phyloP scores from a whole-genome alignment of 129 eudicot genomes.

The Saussurea involucrata region DNA sequence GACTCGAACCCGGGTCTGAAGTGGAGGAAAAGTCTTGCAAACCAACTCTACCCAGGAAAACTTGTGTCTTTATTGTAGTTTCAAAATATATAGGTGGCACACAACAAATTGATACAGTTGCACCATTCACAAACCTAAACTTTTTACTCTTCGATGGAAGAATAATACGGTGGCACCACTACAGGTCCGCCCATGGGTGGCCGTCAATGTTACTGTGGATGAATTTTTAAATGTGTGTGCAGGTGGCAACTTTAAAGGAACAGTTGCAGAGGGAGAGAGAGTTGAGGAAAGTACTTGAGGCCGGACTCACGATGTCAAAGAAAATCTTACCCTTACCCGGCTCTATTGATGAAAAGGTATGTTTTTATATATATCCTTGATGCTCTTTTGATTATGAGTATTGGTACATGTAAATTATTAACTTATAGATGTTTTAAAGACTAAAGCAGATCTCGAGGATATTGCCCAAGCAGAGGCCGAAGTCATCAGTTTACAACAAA shows the following conservation, averaged over 20 bases:
- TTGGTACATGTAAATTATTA: conserved; percentile 24
- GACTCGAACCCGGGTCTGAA: no score
- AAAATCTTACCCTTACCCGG: conserved; percentile 32
- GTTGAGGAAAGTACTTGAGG: conserved; percentile 62
- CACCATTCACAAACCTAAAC: no score
- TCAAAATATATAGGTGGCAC: no score
- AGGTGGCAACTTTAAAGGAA: conserved; percentile 73
- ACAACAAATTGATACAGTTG: no score
- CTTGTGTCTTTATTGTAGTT: no score
- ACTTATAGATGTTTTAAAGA: conserved; percentile 39
- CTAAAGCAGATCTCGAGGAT: conserved; percentile 58
- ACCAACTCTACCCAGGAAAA: no score
- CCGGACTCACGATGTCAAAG: conserved; percentile 45
- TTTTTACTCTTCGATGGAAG: no score
- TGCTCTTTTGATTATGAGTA: not conserved
- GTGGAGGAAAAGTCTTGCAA: no score
- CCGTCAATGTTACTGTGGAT: conserved; percentile 1
- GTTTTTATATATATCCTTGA: conserved; percentile 9
- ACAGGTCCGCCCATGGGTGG: no score
- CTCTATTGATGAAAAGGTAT: conserved; percentile 65
- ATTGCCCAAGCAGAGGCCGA: conserved; percentile 58
- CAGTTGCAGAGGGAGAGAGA: conserved; percentile 72
- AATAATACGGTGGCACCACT: no score
- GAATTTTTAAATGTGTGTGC: conserved; percentile 8
- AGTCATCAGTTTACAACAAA: conserved; percentile 49